A percentile compares a stretch with the other conserved stretches of the same genome.
phyloP scores from a whole-genome alignment of 208 protist species.

The Trypanosoma congolense region DNA sequence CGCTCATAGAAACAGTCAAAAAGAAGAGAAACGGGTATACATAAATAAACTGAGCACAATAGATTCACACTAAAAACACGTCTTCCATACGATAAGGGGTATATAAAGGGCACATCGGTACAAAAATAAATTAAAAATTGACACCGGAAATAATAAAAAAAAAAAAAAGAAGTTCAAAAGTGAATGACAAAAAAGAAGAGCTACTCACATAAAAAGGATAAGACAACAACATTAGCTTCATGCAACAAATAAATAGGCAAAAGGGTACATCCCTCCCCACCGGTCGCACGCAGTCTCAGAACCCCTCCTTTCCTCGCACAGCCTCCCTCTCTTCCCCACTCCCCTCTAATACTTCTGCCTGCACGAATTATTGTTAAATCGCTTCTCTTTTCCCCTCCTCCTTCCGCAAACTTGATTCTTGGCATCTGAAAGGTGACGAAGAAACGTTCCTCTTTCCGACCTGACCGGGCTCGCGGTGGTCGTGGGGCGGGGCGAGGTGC shows the following conservation, averaged over 20 bases:
- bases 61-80: too few species aligned
- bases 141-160: constrained; percentile 15
- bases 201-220: too few species aligned
- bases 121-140: constrained; percentile 9
- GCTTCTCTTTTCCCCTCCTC: constrained; percentile 1
- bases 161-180: constrained; percentile 13
- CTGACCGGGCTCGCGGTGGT: constrained; percentile 40
- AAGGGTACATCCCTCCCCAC: too few species aligned
- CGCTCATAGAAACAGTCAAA: too few species aligned
- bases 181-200: constrained; percentile 15
- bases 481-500: constrained; percentile 21
- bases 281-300: too few species aligned
- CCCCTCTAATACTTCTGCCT: not conserved
- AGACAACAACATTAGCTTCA: too few species aligned
- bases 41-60: constrained; percentile 13
- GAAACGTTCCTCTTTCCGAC: constrained; percentile 66
- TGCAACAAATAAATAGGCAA: too few species aligned
- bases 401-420: constrained; percentile 7
- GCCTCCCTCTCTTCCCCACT: not conserved
- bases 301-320: constrained; percentile 2
- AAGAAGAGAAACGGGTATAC: constrained; percentile 17
- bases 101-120: too few species aligned
- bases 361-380: constrained; percentile 1
- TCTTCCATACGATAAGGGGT: too few species aligned
- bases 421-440: constrained; percentile 68